Conservation (phyloP, 805 yeast species). For the Brettanomyces naardenensis region DNA sequence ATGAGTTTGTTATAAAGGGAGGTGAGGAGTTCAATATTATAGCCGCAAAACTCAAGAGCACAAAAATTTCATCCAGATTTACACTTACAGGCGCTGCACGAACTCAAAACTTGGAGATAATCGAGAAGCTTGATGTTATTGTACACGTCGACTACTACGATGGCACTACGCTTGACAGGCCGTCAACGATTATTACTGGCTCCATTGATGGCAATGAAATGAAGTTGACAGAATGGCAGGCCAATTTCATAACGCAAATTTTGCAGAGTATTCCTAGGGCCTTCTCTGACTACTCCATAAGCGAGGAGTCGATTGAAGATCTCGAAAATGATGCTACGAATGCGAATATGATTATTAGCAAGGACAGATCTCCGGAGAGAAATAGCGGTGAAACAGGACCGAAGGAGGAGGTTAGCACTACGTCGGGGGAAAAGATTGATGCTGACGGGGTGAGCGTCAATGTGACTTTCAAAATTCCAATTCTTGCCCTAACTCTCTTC, state of each 20-base stretch:
- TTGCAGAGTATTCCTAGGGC: slow-evolving; percentile 48
- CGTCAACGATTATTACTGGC: slow-evolving; percentile 48
- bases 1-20: slow-evolving; percentile 37
- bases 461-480: slow-evolving; percentile 52
- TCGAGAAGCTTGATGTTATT: slow-evolving; percentile 54
- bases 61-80: slow-evolving; percentile 58
- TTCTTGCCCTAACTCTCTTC: slow-evolving; percentile 53
- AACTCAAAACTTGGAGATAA: slow-evolving; percentile 54
- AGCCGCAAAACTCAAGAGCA: slow-evolving; percentile 62
- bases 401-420: background rate
- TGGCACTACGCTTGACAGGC: slow-evolving; percentile 27
- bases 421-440: background rate
- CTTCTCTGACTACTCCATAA: slow-evolving; percentile 36
- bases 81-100: slow-evolving; percentile 33
- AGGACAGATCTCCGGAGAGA: slow-evolving; percentile 5
- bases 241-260: slow-evolving; percentile 47
- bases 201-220: slow-evolving; percentile 55
- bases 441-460: slow-evolving; percentile 27
- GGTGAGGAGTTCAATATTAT: slow-evolving; percentile 43
- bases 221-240: slow-evolving; percentile 66
- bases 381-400: background rate
- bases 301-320: slow-evolving; percentile 36
- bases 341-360: slow-evolving; percentile 44
- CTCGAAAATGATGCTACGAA: slow-evolving; percentile 57
- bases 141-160: slow-evolving; percentile 54